Evolutionary conservation across 176 grass and related monocot genomes (phyloP), one percentile per base, ranked within the genome.

Genomic region (Ensete glaucum): DNA sequence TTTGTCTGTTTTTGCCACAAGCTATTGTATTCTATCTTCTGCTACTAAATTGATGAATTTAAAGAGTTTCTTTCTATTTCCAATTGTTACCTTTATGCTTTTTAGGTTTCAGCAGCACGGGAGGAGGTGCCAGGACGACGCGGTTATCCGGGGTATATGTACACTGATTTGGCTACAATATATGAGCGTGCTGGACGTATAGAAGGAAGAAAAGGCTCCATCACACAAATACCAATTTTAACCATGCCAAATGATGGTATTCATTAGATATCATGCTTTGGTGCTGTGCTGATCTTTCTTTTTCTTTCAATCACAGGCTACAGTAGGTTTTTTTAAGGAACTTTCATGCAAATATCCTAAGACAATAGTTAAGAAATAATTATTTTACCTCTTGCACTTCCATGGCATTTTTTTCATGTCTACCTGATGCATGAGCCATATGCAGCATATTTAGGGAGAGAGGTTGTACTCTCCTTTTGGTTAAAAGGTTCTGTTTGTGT

Each of bases 121-220:
- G 92, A 96, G 79, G 93, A 96, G 83, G 89, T 96, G 50, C 93
- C 93, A 27, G 87, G 93, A 85, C 88, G 93, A 73, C 93, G 93
- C 88, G 89, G 93, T 84, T 96, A 96, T 88, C 93, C 93, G 59
- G 93, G 92, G 1, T 96, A 96, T 69, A 96, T 96, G 93, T 96
- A 96, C 65, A 96, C 93, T 53, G 93, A 96, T 86, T 62, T 92
- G 79, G 93, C 93, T 12, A 96, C 93, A 25, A 96, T 96, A 84
- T 96, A 92, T 92, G 93, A 96, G 65, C 82, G 89, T 19, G 89
- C 87, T 82, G 93, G 93, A 71, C 85, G 89, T 86, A 96, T 96
- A 76, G 93, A 92, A 68, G 92, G 89, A 85, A 89, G 93, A 82
- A 92, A 82, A 78, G 89, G 93, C 24, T 96, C 93, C 25, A 96